Conservation (phyloP, 2,329 filamentous ascomycete genomes). For the Phyllosticta citribraziliensis region DNA sequence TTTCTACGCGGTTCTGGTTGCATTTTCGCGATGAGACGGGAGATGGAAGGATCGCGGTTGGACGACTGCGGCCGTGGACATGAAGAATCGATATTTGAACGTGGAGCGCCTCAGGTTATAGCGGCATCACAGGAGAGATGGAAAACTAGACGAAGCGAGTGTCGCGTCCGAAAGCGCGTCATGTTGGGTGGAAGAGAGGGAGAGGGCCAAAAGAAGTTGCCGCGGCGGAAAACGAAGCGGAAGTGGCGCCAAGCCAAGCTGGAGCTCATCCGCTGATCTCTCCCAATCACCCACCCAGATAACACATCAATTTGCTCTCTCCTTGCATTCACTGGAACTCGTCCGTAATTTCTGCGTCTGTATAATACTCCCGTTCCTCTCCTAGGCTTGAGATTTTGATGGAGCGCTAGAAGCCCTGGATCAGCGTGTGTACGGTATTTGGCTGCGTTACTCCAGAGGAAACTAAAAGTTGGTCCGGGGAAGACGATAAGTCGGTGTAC, state of each 20-base stretch:
- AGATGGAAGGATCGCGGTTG: background rate
- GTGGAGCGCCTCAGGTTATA: background rate
- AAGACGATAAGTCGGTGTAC: background rate
- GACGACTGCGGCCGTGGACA: background rate
- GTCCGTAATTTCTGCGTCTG: background rate
- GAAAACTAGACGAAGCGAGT: background rate
- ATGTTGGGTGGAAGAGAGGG: background rate
- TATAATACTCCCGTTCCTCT: background rate
- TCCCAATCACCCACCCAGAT: constrained; percentile 2
- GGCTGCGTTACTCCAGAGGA: background rate
- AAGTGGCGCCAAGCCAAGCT: background rate
- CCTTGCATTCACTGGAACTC: background rate
- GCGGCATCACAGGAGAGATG: background rate
- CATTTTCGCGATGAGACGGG: constrained; percentile 1
- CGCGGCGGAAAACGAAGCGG: background rate
- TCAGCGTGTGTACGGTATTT: background rate
- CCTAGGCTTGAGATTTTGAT: background rate
- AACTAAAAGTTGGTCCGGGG: background rate
- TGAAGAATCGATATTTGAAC: background rate
- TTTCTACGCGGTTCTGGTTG: constrained; percentile 2
- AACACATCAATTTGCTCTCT: background rate
- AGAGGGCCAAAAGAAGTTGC: constrained; percentile 5
- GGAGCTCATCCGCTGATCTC: constrained; percentile 1
- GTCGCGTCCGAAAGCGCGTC: background rate
- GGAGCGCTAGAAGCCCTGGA: background rate